A percentile compares a stretch with the other conserved stretches of the same genome.
phyloP scores from a whole-genome alignment of 2,329 filamentous ascomycete genomes.

The Lasiodiplodia sp. region DNA sequence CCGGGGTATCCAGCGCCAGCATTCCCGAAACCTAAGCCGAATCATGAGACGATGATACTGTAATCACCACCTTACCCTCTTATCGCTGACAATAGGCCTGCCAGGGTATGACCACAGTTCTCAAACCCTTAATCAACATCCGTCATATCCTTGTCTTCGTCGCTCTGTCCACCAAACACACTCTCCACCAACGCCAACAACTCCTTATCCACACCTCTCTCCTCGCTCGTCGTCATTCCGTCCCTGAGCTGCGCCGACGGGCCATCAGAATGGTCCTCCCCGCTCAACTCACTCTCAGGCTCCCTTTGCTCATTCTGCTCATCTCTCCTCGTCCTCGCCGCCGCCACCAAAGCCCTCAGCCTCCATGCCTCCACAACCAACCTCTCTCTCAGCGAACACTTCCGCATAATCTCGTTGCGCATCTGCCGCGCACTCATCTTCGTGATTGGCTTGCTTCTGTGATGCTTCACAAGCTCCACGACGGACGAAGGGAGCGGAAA shows the following conservation, averaged over 20 bases:
- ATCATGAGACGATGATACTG: background rate
- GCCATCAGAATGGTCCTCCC: too few relatives aligned
- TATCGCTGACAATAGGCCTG: background rate
- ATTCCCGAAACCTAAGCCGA: background rate
- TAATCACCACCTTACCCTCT: background rate
- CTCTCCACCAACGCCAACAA: slow-evolving; percentile 18
- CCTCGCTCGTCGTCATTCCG: slow-evolving; percentile 10
- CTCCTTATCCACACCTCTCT: slow-evolving; percentile 11
- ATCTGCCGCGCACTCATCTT: background rate
- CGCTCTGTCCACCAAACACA: slow-evolving; percentile 1
- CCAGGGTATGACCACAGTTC: background rate
- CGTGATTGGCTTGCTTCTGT: background rate
- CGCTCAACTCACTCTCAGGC: background rate
- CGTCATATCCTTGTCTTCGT: background rate
- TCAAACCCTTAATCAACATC: background rate
- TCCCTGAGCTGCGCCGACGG: slow-evolving; percentile 1
- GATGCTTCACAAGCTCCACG: background rate
- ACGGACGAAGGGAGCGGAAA: background rate
- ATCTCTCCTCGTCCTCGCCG: background rate
- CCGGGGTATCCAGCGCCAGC: background rate
- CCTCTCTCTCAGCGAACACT: slow-evolving; percentile 13
- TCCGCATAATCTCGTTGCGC: slow-evolving; percentile 6
- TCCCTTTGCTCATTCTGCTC: background rate
- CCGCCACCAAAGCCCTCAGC: background rate
- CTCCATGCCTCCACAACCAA: slow-evolving; percentile 2